Evolutionary conservation across 768 basidiomycete species (phyloP).

Genomic region (Calocera cornea): DNA sequence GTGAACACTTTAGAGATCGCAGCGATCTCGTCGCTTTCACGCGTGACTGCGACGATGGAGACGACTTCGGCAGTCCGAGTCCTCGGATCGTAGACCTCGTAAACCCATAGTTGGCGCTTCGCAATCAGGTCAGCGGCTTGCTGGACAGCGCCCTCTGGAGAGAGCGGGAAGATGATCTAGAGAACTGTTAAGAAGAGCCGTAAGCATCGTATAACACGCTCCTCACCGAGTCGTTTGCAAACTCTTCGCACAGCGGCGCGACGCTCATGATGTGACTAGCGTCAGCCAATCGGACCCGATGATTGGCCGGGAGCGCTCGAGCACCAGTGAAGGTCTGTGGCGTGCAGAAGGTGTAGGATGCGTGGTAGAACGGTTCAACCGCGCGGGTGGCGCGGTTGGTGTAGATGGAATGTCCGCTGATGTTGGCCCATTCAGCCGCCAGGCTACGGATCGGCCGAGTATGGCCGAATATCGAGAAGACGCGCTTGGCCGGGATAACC

Average conservation of each 20-base stretch:
- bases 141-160: slow-evolving; percentile 27
- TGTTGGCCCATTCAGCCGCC: slow-evolving; percentile 34
- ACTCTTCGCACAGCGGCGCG: slow-evolving; percentile 39
- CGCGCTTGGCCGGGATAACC: background rate
- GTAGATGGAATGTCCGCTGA: slow-evolving; percentile 23
- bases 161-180: slow-evolving; percentile 45
- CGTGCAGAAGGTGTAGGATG: slow-evolving; percentile 46
- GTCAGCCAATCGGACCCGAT: slow-evolving; percentile 35
- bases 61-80: slow-evolving; percentile 28
- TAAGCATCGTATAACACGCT: slow-evolving; percentile 16
- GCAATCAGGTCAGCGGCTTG: slow-evolving; percentile 43
- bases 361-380: slow-evolving; percentile 44
- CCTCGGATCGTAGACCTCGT: slow-evolving; percentile 27
- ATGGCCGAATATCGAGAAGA: slow-evolving; percentile 21
- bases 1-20: slow-evolving; percentile 67
- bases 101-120: slow-evolving; percentile 45
- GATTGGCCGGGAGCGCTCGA: slow-evolving; percentile 22
- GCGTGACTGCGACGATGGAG: slow-evolving; percentile 54
- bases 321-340: slow-evolving; percentile 25
- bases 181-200: background rate
- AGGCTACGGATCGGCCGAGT: slow-evolving; percentile 36
- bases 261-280: slow-evolving; percentile 30
- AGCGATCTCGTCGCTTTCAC: slow-evolving; percentile 40
- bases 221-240: slow-evolving; percentile 47
- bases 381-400: slow-evolving; percentile 23